Conservation (phyloP, 345 rosid genomes). For the Laguncularia racemosa region DNA sequence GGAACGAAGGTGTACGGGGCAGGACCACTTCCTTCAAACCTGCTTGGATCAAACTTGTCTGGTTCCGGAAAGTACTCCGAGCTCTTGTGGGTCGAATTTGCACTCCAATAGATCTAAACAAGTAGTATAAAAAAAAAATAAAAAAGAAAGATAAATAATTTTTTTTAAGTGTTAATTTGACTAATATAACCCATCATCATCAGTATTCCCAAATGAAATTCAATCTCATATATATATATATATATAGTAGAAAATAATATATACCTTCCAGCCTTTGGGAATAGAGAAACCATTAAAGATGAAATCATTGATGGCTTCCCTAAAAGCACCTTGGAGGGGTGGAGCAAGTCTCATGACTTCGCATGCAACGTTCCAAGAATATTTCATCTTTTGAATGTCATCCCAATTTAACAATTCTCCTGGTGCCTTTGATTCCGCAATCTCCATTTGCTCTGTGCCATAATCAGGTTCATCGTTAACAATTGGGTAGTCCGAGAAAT, state of each 20-base stretch:
- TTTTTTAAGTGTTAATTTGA: too few species aligned
- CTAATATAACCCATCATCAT: too few species aligned
- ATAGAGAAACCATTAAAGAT: constrained; percentile 30
- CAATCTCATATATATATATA: too few species aligned
- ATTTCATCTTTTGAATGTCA: constrained; percentile 36
- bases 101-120: constrained; percentile 37
- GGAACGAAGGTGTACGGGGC: constrained; percentile 39
- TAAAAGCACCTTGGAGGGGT: constrained; percentile 34
- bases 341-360: constrained; percentile 46
- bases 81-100: constrained; percentile 29
- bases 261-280: constrained; percentile 45
- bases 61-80: constrained; percentile 32
- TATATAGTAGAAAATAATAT: too few species aligned
- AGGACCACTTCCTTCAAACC: constrained; percentile 38
- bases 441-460: constrained; percentile 37
- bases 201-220: too few species aligned
- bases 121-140: neutral
- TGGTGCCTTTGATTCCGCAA: constrained; percentile 18
- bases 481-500: neutral
- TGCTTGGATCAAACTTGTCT: constrained; percentile 31
- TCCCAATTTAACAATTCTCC: constrained; percentile 33
- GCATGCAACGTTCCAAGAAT: constrained; percentile 49
- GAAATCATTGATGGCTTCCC: constrained; percentile 33
- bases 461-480: neutral
- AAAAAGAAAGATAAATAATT: neutral